Conservation (phyloP, 1,284 basidiomycete genomes). For the Malassezia yamatoensis region DNA sequence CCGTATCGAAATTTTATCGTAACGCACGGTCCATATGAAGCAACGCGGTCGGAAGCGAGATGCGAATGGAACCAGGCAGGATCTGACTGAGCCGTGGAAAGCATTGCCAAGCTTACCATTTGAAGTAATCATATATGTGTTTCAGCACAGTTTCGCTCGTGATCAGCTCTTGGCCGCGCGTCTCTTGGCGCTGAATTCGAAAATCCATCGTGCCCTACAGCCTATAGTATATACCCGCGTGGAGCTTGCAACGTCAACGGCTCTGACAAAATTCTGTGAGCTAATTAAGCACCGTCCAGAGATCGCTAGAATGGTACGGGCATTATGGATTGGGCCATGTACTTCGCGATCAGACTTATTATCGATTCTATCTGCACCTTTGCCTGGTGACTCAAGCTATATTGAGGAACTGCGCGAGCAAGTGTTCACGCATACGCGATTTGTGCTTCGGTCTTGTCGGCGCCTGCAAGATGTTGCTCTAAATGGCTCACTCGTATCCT, state of each 20-base stretch:
- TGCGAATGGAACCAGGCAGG: too few relatives aligned
- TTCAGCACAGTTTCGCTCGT: neutral
- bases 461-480: conserved; percentile 36
- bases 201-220: neutral
- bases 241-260: conserved; percentile 4
- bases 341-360: conserved; percentile 33
- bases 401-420: conserved; percentile 24
- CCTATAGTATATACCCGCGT: conserved; percentile 12
- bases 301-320: conserved; percentile 24
- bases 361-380: conserved; percentile 30
- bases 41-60: too few relatives aligned
- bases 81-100: neutral
- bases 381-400: conserved; percentile 21
- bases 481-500: conserved; percentile 31
- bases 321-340: conserved; percentile 38
- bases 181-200: conserved; percentile 3
- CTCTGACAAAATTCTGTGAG: conserved; percentile 3
- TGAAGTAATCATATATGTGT: conserved; percentile 4
- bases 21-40: neutral
- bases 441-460: conserved; percentile 34
- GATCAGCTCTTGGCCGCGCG: conserved; percentile 1
- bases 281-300: conserved; percentile 12
- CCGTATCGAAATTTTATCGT: too few relatives aligned
- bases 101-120: neutral
- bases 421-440: conserved; percentile 21